A percentile compares a stretch with the other conserved stretches of the same genome.
Conservation (phyloP, 208 protist genomes). For the Acanthamoeba lenticulata region DNA sequence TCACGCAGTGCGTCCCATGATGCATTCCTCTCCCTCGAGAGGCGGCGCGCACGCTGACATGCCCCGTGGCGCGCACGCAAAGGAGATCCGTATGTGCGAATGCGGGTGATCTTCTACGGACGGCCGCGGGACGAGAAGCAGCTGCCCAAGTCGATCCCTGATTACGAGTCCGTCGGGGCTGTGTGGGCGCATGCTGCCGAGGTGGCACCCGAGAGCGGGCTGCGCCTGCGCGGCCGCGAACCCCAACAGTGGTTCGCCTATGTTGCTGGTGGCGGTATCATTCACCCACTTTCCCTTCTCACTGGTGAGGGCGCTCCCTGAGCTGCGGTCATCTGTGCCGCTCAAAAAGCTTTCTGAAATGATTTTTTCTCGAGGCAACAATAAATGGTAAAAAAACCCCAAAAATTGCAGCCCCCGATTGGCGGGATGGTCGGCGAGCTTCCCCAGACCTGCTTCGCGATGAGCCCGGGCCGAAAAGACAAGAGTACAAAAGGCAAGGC, state of each 20-base stretch:
- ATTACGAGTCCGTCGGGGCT: constrained; percentile 76
- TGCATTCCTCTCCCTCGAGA: background rate
- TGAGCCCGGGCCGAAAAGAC: too few species aligned
- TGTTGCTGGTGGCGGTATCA: constrained; percentile 41
- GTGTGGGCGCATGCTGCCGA: constrained; percentile 65
- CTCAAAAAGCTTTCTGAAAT: too few species aligned
- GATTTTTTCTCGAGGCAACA: too few species aligned
- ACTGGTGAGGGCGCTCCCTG: constrained; percentile 49
- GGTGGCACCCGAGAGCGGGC: background rate
- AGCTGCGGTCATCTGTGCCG: too few species aligned
- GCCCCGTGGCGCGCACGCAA: background rate
- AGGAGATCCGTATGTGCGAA: constrained; percentile 35
- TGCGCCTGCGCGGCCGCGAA: constrained; percentile 71
- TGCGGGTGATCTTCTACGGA: constrained; percentile 79
- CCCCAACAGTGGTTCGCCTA: constrained; percentile 77
- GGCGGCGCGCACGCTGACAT: background rate
- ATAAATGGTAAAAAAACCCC: too few species aligned
- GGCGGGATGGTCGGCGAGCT: too few species aligned
- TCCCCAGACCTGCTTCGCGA: too few species aligned
- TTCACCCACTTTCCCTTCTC: constrained; percentile 71
- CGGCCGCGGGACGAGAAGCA: constrained; percentile 71
- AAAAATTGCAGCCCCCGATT: too few species aligned
- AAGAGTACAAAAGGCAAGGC: too few species aligned
- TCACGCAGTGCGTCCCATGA: background rate
- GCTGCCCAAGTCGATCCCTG: constrained; percentile 74